Evolutionary conservation across 257 asterid species (phyloP).

Genomic region (Euphrasia confusa): DNA sequence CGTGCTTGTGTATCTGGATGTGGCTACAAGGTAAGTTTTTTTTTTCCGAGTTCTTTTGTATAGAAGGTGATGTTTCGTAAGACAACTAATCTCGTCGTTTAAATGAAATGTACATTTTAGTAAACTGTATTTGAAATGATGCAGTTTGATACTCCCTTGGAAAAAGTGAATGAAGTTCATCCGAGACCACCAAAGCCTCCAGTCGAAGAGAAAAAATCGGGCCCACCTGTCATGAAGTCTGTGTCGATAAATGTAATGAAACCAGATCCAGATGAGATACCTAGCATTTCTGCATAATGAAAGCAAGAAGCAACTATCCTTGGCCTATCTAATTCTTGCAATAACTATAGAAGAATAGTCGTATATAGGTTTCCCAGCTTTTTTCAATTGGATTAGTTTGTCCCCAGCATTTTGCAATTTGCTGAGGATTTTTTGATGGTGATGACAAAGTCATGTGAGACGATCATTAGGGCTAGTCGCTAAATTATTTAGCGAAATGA

Average conservation of each 20-base stretch:
- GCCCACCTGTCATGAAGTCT: slow-evolving; percentile 21
- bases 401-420: slow-evolving; percentile 3
- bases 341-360: neutral
- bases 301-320: neutral
- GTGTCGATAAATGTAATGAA: slow-evolving; percentile 17
- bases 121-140: neutral
- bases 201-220: slow-evolving; percentile 32
- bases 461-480: neutral
- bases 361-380: neutral
- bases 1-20: slow-evolving; percentile 64
- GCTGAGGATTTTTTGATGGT: slow-evolving; percentile 4
- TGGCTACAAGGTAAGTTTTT: slow-evolving; percentile 47
- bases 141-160: slow-evolving; percentile 46
- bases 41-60: neutral
- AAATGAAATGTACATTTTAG: neutral
- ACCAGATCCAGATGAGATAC: slow-evolving; percentile 32
- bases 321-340: neutral
- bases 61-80: neutral
- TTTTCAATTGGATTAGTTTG: neutral
- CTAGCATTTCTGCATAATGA: slow-evolving; percentile 44
- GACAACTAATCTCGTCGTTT: too few relatives aligned
- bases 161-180: slow-evolving; percentile 37
- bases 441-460: slow-evolving; percentile 4
- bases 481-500: neutral
- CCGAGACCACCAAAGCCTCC: slow-evolving; percentile 42